These are phyloP conservation scores for Lenwebbia sp. DNA, from an alignment of 345 rosid genomes.

Conservation along the genomic window DNA sequence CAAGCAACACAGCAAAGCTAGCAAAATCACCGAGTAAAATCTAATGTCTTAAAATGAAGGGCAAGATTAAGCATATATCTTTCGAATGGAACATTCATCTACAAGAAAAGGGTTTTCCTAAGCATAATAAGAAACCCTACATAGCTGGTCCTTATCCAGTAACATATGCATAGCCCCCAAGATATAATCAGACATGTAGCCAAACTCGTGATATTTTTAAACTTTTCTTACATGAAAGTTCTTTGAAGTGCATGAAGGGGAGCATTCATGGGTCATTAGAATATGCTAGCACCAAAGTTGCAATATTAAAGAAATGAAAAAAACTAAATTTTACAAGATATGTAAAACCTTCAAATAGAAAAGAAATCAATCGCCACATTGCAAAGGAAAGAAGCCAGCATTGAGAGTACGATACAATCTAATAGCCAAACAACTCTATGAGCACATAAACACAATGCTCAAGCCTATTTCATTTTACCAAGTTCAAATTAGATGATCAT, in stretches of 20 bases:
- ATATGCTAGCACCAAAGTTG: background rate
- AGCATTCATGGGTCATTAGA: background rate
- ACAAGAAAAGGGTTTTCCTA: background rate
- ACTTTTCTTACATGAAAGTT: background rate
- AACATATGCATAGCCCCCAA: background rate
- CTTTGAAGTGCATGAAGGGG: background rate
- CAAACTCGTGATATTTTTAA: background rate
- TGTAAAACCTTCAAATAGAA: background rate
- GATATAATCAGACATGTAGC: background rate
- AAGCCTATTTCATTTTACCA: background rate
- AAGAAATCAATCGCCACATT: background rate
- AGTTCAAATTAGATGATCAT: background rate
- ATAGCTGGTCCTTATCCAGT: background rate
- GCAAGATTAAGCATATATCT: background rate
- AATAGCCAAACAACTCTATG: background rate
- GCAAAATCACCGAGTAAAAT: background rate
- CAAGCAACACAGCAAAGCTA: background rate
- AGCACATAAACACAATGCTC: background rate
- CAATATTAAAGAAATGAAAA: background rate
- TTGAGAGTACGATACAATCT: background rate
- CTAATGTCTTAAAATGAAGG: background rate
- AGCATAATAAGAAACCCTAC: background rate
- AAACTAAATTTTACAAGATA: background rate
- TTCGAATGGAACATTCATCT: background rate
- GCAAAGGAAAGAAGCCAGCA: background rate